phyloP scores from a whole-genome alignment of 306 rosid species.

The Cucurbita pepo region DNA sequence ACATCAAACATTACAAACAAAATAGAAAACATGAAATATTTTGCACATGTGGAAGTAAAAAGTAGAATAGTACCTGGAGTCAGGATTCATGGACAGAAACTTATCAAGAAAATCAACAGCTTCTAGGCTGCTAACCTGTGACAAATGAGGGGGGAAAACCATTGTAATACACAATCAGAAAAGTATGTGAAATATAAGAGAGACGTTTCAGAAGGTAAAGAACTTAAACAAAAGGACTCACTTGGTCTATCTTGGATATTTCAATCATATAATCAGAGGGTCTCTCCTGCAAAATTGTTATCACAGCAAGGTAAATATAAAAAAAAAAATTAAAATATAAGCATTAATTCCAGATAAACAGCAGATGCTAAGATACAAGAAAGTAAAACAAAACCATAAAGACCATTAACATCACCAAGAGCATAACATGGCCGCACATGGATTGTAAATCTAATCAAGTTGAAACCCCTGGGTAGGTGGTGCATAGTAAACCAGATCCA shows the following conservation, averaged over 20 bases:
- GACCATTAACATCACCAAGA: background rate
- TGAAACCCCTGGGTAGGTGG: background rate
- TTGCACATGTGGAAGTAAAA: background rate
- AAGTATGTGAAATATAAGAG: no score
- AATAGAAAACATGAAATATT: background rate
- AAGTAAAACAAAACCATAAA: background rate
- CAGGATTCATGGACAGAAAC: conserved; percentile 33
- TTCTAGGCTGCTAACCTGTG: conserved; percentile 55
- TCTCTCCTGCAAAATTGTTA: conserved; percentile 39
- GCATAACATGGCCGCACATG: background rate
- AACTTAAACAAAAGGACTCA: conserved; percentile 21
- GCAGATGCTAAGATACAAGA: conserved; percentile 3
- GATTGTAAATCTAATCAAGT: background rate
- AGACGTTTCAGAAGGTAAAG: no score
- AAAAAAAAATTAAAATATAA: background rate
- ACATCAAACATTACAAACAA: background rate
- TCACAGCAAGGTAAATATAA: conserved; percentile 9
- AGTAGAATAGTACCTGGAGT: conserved; percentile 5
- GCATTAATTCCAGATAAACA: background rate
- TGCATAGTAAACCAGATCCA: background rate
- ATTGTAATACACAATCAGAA: background rate
- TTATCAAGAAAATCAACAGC: conserved; percentile 69
- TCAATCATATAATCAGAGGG: conserved; percentile 78
- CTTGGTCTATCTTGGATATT: conserved; percentile 58
- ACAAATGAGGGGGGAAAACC: conserved; percentile 23